Conservation (phyloP, 768 basidiomycete species). For the Epithele typhae region DNA sequence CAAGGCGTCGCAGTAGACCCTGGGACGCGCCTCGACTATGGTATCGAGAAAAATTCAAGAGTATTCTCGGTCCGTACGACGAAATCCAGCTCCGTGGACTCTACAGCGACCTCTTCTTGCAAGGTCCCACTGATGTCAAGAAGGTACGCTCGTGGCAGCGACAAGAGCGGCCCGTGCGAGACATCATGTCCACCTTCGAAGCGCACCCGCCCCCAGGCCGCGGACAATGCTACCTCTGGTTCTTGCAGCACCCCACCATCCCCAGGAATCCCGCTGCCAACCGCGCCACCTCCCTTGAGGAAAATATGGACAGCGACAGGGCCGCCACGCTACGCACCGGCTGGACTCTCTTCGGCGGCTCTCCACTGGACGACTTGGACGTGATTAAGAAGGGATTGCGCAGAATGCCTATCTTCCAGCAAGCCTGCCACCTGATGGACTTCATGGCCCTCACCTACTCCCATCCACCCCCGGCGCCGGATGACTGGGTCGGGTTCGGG, state of each 20-base stretch:
- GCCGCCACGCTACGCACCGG: too few relatives aligned
- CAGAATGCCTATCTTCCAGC: too few relatives aligned
- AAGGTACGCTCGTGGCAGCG: not conserved
- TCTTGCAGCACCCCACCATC: too few relatives aligned
- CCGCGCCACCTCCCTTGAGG: too few relatives aligned
- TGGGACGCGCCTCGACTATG: conserved; percentile 33
- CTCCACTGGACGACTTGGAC: too few relatives aligned
- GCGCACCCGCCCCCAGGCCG: too few relatives aligned
- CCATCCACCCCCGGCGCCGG: not conserved
- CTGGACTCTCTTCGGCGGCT: not conserved
- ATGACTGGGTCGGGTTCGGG: conserved; percentile 11
- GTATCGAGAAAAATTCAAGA: conserved; percentile 27
- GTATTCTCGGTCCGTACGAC: conserved; percentile 20
- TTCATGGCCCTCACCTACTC: not conserved
- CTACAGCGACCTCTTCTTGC: conserved; percentile 24
- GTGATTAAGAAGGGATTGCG: too few relatives aligned
- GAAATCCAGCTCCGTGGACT: conserved; percentile 5
- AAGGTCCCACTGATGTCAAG: conserved; percentile 19
- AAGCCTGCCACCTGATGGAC: not conserved
- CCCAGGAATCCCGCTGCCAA: too few relatives aligned
- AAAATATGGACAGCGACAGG: too few relatives aligned
- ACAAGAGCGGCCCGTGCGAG: too few relatives aligned
- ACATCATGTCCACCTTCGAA: too few relatives aligned
- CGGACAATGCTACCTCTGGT: too few relatives aligned
- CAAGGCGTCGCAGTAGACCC: conserved; percentile 27